phyloP scores from a whole-genome alignment of 345 rosid genomes.

The Pelargonium nanum region DNA sequence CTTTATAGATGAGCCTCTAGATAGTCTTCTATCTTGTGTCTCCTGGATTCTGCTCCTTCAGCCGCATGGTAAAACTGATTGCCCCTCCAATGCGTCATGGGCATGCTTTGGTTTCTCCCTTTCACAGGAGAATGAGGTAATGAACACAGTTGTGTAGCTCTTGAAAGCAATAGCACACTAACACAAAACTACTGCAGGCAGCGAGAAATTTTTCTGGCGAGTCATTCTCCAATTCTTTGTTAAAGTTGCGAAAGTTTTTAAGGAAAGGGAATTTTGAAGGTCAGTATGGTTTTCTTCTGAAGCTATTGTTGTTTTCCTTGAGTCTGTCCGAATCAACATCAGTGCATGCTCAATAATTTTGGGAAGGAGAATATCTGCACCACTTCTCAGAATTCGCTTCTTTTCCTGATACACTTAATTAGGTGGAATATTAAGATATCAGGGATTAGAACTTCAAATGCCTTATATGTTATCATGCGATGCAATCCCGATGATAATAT shows the following conservation, averaged over 20 bases:
- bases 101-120: constrained; percentile 72
- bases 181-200: constrained; percentile 30
- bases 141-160: no score
- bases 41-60: constrained; percentile 69
- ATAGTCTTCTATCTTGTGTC: constrained; percentile 59
- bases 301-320: constrained; percentile 8
- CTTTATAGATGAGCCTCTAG: constrained; percentile 61
- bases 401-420: no score
- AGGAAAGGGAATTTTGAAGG: constrained; percentile 45
- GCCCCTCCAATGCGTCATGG: constrained; percentile 36
- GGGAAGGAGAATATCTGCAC: neutral
- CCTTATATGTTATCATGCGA: neutral
- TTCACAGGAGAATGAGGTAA: constrained; percentile 83
- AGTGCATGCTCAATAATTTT: constrained; percentile 1
- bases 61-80: constrained; percentile 32
- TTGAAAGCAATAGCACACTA: constrained; percentile 1
- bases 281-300: constrained; percentile 15
- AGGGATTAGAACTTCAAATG: neutral
- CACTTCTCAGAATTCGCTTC: no score
- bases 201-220: constrained; percentile 38
- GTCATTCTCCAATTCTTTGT: constrained; percentile 44
- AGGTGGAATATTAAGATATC: neutral
- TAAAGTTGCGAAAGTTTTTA: constrained; percentile 42
- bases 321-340: constrained; percentile 1
- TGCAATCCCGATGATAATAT: no score